Base-by-base conservation (phyloP, 2,329 filamentous ascomycete species). In the Microdochium nivale region DNA sequence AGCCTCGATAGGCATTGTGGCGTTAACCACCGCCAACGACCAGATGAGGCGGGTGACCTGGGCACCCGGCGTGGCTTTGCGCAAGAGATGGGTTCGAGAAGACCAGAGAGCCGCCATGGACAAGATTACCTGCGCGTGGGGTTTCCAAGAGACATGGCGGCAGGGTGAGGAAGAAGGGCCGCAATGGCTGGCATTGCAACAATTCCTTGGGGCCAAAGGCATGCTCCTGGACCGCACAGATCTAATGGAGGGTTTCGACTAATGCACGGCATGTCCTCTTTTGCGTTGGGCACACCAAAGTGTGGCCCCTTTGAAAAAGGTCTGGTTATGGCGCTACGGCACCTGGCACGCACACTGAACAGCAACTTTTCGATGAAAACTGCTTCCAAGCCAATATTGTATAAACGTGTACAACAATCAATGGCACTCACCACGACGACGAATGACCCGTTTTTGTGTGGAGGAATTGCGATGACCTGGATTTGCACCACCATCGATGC, bases 11-110 rank as follows among this genome's bases (percentile, higher is more conserved):
- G 94, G 92, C 2, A 72, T 94, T 43, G 82, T 97, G 35, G 90
- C 92, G 9, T 74, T 95, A 53, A 84, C 89, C 25, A 96, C 92
- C 32, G 78, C 86, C 54, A 96, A 96, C 68, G 91, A 97, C 66
- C 90, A 97, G 69, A 96, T 96, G 88, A 85, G 87, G 62, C 83
- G 94, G 21, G 90, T 97, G 4, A 91, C 89, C 2, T 99, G 94
- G 94, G 78, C 86, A 9, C 82, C 83, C 0, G 94, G 94, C 11
- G 86, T 89, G 32, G 86, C 88, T 23, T 71, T 97, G 56, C 79
- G 87, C 55, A 80, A 89, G 61, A 80, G 94, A 14, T 97, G 91
- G 88, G 67, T 95, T 51, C 78, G 89, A 32, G 94, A 97, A 66
- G 90, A 96, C 57, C 91, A 99, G 74, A 78, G 94, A 24, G 87